phyloP scores from a whole-genome alignment of 2,329 filamentous ascomycete genomes.

The Thelonectria blattea region DNA sequence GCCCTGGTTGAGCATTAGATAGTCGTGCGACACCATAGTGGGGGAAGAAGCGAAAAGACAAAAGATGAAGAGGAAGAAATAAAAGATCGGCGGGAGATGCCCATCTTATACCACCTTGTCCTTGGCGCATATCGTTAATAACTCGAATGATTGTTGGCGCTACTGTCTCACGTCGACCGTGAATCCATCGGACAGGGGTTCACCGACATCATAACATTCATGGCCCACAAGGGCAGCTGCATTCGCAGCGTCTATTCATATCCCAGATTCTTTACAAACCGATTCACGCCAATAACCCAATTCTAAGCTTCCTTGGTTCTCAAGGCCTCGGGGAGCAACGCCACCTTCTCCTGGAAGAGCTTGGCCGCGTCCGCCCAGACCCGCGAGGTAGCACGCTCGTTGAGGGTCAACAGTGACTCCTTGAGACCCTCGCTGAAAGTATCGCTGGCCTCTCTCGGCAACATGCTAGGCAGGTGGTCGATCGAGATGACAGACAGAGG shows the following conservation, averaged over 20 bases:
- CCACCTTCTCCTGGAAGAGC: conserved; percentile 82
- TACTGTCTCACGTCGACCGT: background rate
- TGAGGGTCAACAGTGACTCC: conserved; percentile 77
- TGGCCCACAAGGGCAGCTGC: background rate
- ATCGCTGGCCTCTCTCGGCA: conserved; percentile 87
- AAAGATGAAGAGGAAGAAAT: no score
- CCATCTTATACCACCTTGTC: no score
- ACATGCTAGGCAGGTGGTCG: conserved; percentile 81
- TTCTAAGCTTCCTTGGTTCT: conserved; percentile 32
- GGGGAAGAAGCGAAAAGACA: no score
- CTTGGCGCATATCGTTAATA: no score
- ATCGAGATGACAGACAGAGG: conserved; percentile 84
- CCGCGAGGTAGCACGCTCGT: conserved; percentile 71
- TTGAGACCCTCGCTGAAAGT: conserved; percentile 81
- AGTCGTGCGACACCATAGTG: no score
- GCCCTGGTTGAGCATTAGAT: no score
- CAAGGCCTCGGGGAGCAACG: conserved; percentile 33
- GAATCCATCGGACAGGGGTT: background rate
- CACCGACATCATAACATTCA: background rate
- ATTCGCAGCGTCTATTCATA: background rate
- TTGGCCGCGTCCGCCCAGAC: conserved; percentile 90
- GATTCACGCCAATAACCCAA: background rate
- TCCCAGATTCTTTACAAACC: background rate
- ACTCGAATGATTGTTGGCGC: conserved; percentile 19
- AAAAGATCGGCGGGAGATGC: no score